Evolutionary conservation across 352 stramenopile genomes (phyloP).

Genomic region (Phytophthora hybrid): DNA sequence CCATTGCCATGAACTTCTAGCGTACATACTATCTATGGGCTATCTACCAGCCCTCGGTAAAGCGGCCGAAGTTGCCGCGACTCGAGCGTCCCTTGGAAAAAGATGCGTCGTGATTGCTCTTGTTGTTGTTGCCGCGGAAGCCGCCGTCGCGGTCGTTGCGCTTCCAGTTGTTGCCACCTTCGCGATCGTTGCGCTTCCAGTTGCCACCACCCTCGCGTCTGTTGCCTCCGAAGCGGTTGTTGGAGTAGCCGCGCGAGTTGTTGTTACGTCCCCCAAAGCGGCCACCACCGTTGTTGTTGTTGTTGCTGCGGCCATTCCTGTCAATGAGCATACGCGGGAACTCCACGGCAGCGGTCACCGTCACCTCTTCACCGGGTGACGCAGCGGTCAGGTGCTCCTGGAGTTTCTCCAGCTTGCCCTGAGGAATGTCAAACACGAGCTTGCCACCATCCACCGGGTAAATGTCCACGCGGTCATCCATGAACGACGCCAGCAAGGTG

Average conservation of each 20-base stretch:
- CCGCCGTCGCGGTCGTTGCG: conserved; percentile 35
- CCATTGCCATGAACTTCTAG: conserved; percentile 1
- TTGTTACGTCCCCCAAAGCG: conserved; percentile 35
- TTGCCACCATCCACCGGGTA: conserved; percentile 63
- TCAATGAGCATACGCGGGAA: conserved; percentile 68
- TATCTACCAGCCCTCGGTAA: conserved; percentile 39
- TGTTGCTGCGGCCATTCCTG: conserved; percentile 16
- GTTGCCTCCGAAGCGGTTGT: conserved; percentile 40
- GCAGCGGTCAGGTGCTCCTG: conserved; percentile 51
- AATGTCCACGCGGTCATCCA: conserved; percentile 58
- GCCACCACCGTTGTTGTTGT: conserved; percentile 36
- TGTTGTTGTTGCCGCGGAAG: conserved; percentile 25
- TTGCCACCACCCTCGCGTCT: conserved; percentile 22
- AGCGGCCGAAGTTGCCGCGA: conserved; percentile 42
- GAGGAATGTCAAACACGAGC: conserved; percentile 76
- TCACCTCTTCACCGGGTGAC: conserved; percentile 41
- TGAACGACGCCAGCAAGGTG: conserved; percentile 50
- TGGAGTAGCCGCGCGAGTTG: conserved; percentile 44
- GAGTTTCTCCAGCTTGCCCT: conserved; percentile 56
- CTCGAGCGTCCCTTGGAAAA: conserved; percentile 59
- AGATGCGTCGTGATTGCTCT: conserved; percentile 51
- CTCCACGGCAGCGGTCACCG: conserved; percentile 56
- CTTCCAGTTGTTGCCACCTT: conserved; percentile 36
- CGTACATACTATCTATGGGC: background rate
- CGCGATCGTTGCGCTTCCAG: conserved; percentile 22